Conservation (phyloP, 352 stramenopile genomes). For the Thraustochytrium sp. region DNA sequence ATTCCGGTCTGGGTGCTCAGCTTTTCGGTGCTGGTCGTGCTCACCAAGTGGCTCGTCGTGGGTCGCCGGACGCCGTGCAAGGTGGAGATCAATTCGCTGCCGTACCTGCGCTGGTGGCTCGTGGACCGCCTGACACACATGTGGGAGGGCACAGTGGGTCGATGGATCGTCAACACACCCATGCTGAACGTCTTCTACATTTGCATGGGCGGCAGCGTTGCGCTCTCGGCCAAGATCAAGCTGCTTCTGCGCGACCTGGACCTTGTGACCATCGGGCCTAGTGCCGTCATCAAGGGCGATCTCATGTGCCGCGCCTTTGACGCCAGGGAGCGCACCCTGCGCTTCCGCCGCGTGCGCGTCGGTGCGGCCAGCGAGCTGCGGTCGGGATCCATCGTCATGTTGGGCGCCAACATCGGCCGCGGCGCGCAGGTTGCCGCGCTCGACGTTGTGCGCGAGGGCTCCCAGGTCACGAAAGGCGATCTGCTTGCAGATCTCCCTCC, state of each 20-base stretch:
- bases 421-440: neutral
- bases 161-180: neutral
- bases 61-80: neutral
- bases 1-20: neutral
- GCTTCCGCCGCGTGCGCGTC: neutral
- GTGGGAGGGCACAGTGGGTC: neutral
- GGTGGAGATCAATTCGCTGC: neutral
- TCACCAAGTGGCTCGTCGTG: neutral
- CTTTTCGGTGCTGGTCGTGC: neutral
- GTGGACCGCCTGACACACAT: neutral
- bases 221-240: neutral
- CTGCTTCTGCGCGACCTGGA: neutral
- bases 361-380: neutral
- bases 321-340: neutral
- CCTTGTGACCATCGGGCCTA: neutral
- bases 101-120: neutral
- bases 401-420: neutral
- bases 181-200: neutral
- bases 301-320: neutral
- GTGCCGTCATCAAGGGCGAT: neutral
- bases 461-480: too few species aligned
- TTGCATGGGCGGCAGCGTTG: neutral
- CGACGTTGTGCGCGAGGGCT: neutral
- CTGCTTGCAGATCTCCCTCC: neutral
- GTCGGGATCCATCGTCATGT: neutral